phyloP scores from a whole-genome alignment of 768 basidiomycete genomes.

The Trametes cingulata region DNA sequence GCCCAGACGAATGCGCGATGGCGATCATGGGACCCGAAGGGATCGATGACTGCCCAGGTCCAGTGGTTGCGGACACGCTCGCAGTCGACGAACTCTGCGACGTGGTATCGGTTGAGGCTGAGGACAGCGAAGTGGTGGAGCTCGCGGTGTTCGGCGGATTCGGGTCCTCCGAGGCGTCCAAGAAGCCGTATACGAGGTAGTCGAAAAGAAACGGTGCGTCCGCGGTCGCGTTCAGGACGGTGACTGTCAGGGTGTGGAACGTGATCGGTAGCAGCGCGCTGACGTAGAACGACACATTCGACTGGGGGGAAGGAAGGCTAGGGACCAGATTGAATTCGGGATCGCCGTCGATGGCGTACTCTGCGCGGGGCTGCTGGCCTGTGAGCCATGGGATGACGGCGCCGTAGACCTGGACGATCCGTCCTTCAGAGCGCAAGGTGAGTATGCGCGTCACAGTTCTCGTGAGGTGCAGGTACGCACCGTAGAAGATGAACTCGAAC shows the following conservation, averaged over 20 bases:
- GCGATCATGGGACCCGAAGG: background rate
- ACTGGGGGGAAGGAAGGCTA: background rate
- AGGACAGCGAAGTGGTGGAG: background rate
- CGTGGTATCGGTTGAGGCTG: too few species aligned
- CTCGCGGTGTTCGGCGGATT: background rate
- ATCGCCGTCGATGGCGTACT: slow-evolving; percentile 1
- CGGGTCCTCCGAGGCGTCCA: background rate
- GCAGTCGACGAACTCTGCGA: too few species aligned
- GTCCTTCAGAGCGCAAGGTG: background rate
- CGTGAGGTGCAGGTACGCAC: background rate
- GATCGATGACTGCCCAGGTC: background rate
- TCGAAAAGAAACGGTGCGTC: background rate
- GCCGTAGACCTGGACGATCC: background rate
- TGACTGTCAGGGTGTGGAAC: slow-evolving; percentile 4
- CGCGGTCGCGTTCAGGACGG: background rate
- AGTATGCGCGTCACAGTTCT: background rate
- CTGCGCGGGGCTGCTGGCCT: background rate
- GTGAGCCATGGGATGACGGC: background rate
- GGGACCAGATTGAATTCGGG: background rate
- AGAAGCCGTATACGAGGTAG: background rate
- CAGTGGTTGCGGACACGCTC: too few species aligned
- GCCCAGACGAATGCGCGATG: background rate
- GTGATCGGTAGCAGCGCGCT: background rate
- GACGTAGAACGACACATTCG: background rate
- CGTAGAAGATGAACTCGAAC: slow-evolving; percentile 1